These are phyloP conservation scores for Talaromyces borbonicus DNA, from an alignment of 495 filamentous ascomycete species.

Conservation along the genomic window DNA sequence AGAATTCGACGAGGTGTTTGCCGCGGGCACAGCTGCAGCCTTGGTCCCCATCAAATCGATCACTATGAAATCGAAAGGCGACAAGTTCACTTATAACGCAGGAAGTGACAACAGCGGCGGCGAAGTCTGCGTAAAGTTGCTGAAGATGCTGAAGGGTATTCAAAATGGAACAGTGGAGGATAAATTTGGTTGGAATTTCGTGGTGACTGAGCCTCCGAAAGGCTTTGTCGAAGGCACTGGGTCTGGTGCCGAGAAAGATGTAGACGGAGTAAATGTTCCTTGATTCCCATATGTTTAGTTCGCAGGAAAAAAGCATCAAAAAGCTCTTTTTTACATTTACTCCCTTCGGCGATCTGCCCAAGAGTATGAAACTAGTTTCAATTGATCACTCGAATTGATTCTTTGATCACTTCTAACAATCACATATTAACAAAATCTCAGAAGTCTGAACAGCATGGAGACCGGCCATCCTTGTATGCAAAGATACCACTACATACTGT, in stretches of 20 bases:
- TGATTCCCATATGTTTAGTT: neutral
- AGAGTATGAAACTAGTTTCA: too few species aligned
- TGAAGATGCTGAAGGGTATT: conserved; percentile 72
- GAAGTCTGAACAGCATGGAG: too few species aligned
- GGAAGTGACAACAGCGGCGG: conserved; percentile 61
- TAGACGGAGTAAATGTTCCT: conserved; percentile 23
- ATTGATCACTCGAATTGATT: too few species aligned
- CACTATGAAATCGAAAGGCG: conserved; percentile 53
- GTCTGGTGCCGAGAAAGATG: conserved; percentile 13
- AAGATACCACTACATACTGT: too few species aligned
- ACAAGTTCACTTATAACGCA: conserved; percentile 57
- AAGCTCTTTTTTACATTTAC: too few species aligned
- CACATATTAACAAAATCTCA: too few species aligned
- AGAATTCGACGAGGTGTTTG: conserved; percentile 75
- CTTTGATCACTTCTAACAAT: too few species aligned
- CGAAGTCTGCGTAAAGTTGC: conserved; percentile 54
- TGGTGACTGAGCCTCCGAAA: conserved; percentile 24
- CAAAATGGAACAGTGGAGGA: conserved; percentile 73
- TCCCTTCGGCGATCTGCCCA: too few species aligned
- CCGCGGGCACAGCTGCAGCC: conserved; percentile 85
- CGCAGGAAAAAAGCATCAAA: neutral
- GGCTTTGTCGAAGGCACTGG: conserved; percentile 24
- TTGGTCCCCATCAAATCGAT: conserved; percentile 87
- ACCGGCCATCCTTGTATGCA: too few species aligned
- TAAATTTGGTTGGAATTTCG: conserved; percentile 57